Base-by-base conservation (phyloP, 805 yeast species). In the Kuraishia ogatae region DNA sequence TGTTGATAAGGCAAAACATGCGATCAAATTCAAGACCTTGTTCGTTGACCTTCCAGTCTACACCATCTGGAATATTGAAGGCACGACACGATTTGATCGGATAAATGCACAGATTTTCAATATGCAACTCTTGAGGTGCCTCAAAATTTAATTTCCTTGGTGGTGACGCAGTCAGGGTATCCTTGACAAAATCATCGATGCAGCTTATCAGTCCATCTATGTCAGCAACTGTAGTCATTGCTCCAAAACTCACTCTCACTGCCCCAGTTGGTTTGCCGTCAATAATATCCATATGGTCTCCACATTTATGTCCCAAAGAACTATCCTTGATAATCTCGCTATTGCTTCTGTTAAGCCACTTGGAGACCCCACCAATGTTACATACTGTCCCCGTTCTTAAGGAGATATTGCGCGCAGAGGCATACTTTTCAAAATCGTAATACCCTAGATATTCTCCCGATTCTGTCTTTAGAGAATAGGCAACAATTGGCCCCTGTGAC, bases 21-120 rank as follows among this genome's bases (percentile, higher is more conserved):
- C 80, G 61, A 59, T 76, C 80, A 61, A 67, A 69, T 50, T 68
- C 58, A n/a, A 76, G 62, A 0, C 80, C 80, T 8, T 54, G 54
- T 2, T 49, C 50, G 2, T 56, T 55, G 1, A 74, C 61, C 13
- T 59, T 55, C 76, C 77, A 73, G 2, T 55, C 52, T 0, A 46
- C 20, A 10, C 56, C 58, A 2, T 39, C 26, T 0, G 70, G 66
- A 10, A 76, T 60, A 17, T 54, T 50, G 50, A 60, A 66, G 1
- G 71, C 76, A 2, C 62, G 67, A 56, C 80, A 76, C 6, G 79
- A 74, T 55, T 76, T 76, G 51, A 76, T 71, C 1, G 80, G 80
- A 59, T 69, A 76, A 1, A 74, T 64, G 21, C 59, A 56, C 24
- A 75, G 26, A 17, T 60, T 55, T 24, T 59, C 55, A 17, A 74